phyloP scores from a whole-genome alignment of 495 filamentous ascomycete genomes.

The Tetracladium setigerum region DNA sequence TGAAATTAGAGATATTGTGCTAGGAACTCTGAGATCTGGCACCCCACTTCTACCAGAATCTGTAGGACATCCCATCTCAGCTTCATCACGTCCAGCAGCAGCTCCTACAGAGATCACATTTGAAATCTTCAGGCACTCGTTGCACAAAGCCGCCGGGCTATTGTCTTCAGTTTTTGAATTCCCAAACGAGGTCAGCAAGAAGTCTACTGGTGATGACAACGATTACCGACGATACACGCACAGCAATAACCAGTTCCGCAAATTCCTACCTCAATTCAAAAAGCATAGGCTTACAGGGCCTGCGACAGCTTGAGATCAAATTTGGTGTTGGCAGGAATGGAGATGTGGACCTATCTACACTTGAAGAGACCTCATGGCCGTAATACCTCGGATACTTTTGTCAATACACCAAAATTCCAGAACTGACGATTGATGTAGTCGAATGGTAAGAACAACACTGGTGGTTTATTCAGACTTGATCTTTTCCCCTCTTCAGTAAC shows the following conservation, averaged over 20 bases:
- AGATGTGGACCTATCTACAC: constrained; percentile 6
- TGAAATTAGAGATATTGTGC: too few species aligned
- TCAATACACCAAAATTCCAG: constrained; percentile 12
- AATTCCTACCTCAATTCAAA: constrained; percentile 8
- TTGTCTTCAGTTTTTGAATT: constrained; percentile 6
- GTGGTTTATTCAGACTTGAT: background rate
- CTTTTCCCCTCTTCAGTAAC: too few species aligned
- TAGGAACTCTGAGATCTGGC: too few species aligned
- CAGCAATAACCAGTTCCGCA: background rate
- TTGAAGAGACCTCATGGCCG: constrained; percentile 9
- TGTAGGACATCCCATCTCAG: background rate
- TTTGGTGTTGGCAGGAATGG: constrained; percentile 13
- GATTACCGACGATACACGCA: constrained; percentile 1
- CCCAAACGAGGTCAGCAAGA: background rate
- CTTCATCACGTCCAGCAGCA: too few species aligned
- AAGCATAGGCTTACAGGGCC: background rate
- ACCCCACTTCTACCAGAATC: background rate
- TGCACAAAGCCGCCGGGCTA: background rate
- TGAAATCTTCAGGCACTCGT: background rate
- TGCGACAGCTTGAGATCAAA: constrained; percentile 6
- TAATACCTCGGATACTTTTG: constrained; percentile 13
- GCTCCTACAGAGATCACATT: background rate
- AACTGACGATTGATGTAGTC: constrained; percentile 12
- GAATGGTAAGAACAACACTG: background rate
- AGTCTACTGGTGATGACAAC: constrained; percentile 3